Conservation (phyloP, 192 early-diverging fungal species). For the Rhizophagus clarus region DNA sequence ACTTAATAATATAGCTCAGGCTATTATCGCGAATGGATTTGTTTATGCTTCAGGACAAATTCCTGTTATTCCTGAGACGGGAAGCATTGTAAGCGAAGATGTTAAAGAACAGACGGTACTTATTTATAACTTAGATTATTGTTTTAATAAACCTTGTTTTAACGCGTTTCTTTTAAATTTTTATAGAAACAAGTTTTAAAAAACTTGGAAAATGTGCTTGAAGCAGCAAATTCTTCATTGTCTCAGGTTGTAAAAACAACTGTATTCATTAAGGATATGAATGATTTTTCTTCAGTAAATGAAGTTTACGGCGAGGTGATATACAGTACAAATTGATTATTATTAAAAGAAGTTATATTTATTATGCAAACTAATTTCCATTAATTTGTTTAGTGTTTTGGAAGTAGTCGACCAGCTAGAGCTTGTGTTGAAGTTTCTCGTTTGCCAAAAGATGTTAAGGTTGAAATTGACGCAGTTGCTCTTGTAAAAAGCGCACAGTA, state of each 20-base stretch:
- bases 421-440: slow-evolving; percentile 88
- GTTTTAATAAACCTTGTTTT: slow-evolving; percentile 3
- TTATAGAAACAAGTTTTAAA: slow-evolving; percentile 63
- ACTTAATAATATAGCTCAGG: slow-evolving; percentile 50
- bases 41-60: slow-evolving; percentile 84
- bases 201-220: slow-evolving; percentile 85
- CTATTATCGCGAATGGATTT: slow-evolving; percentile 80
- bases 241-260: slow-evolving; percentile 94
- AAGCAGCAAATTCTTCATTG: slow-evolving; percentile 76
- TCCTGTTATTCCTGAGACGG: slow-evolving; percentile 73
- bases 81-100: slow-evolving; percentile 71
- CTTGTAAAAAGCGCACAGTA: slow-evolving; percentile 6
- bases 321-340: background rate
- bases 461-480: slow-evolving; percentile 94
- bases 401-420: slow-evolving; percentile 66
- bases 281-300: slow-evolving; percentile 91
- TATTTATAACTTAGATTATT: background rate
- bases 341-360: background rate
- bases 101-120: slow-evolving; percentile 71
- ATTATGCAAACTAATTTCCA: background rate
- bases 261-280: slow-evolving; percentile 91
- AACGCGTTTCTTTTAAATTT: background rate
- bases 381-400: slow-evolving; percentile 52
- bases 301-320: slow-evolving; percentile 78
- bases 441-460: slow-evolving; percentile 86